Conservation (phyloP, 371 early-diverging fungal species). For the Mucor racemosus region DNA sequence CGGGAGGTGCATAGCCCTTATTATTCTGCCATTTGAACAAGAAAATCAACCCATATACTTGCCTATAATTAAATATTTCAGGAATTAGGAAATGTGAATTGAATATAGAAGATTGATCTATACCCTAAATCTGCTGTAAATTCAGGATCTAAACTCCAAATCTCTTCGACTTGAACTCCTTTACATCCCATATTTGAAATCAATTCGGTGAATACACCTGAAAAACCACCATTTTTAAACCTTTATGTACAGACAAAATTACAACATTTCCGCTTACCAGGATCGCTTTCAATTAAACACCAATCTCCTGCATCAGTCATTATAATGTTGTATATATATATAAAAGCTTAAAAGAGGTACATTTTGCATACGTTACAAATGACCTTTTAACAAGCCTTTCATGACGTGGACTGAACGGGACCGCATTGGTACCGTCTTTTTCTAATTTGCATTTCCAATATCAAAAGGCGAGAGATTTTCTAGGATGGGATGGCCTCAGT, state of each 20-base stretch:
- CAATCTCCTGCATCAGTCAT: conserved; percentile 43
- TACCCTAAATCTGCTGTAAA: conserved; percentile 62
- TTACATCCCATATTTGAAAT: conserved; percentile 82
- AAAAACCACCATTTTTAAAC: neutral
- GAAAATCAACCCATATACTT: conserved; percentile 88
- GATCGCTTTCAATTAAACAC: conserved; percentile 92
- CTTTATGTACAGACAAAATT: neutral
- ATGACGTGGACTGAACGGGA: neutral
- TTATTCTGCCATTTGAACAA: conserved; percentile 85
- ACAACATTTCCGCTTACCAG: conserved; percentile 51
- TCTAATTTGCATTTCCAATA: neutral
- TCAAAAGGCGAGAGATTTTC: neutral
- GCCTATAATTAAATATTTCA: conserved; percentile 41
- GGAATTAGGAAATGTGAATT: no score
- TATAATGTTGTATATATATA: neutral
- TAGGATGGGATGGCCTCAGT: no score
- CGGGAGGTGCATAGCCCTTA: conserved; percentile 28
- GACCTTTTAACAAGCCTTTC: no score
- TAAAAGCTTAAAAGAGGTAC: neutral
- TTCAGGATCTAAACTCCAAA: conserved; percentile 72
- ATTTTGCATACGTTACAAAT: neutral
- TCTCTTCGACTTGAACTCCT: conserved; percentile 85
- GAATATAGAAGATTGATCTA: no score
- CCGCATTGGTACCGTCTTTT: conserved; percentile 5
- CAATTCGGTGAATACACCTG: conserved; percentile 90